Percentiles rank a stretch among this genome's conserved stretches.
These are phyloP conservation scores for Boletus rufocinnamomeus DNA, from an alignment of 768 basidiomycete species.

Conservation along the genomic window DNA sequence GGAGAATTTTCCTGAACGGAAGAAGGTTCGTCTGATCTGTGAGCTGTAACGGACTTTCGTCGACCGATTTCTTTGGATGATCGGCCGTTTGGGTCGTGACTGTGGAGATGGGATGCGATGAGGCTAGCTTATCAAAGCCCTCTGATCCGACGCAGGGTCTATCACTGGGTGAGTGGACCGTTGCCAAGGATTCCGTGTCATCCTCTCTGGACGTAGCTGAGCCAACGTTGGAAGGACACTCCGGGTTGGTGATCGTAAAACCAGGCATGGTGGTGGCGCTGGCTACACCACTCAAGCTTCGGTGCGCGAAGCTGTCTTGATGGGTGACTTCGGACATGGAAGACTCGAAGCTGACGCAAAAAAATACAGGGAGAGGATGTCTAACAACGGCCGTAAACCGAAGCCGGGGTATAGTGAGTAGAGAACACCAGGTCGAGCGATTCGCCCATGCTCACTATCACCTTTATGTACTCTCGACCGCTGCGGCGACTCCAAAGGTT, in stretches of 20 bases:
- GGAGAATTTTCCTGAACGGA: conserved; percentile 61
- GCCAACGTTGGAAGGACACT: not conserved
- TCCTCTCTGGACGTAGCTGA: not conserved
- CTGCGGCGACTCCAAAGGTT: conserved; percentile 1
- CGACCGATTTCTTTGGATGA: not conserved
- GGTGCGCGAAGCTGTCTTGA: not conserved
- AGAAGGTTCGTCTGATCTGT: conserved; percentile 80
- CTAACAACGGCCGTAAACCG: not conserved
- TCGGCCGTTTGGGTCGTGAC: conserved; percentile 3
- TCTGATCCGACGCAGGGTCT: not conserved
- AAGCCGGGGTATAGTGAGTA: conserved; percentile 2
- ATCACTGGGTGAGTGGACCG: not conserved
- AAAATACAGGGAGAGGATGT: conserved; percentile 5
- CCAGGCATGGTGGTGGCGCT: not conserved
- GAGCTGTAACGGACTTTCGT: conserved; percentile 29
- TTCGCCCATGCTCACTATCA: not conserved
- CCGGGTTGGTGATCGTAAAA: not conserved
- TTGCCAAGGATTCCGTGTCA: conserved; percentile 4
- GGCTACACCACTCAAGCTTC: not conserved
- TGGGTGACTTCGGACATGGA: conserved; percentile 2
- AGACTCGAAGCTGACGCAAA: not conserved
- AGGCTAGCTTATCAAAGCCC: conserved; percentile 1
- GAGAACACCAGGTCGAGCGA: conserved; percentile 1
- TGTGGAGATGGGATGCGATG: conserved; percentile 9
- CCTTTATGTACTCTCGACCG: conserved; percentile 12